Evolutionary conservation across 345 rosid species (phyloP).

Genomic region (Microthlaspi erraticum): DNA sequence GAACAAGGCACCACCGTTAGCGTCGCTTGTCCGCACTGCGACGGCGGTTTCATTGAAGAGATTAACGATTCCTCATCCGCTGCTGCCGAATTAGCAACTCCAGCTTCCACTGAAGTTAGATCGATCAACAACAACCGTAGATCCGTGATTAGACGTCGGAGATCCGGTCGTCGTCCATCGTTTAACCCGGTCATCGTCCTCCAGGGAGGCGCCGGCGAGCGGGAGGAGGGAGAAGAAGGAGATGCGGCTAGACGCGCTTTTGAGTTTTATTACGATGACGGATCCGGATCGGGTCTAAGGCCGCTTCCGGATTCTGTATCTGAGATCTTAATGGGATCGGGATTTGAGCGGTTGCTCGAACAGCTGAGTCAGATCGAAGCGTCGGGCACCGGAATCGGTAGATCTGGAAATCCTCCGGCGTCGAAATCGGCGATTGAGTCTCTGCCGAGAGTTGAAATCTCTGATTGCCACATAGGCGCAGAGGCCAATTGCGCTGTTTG

Average conservation of each 20-base stretch:
- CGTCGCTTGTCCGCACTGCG: constrained; percentile 70
- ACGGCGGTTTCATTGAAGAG: constrained; percentile 68
- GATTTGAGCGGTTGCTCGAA: constrained; percentile 71
- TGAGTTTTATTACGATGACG: constrained; percentile 76
- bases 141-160: constrained; percentile 45
- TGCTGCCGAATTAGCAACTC: constrained; percentile 13
- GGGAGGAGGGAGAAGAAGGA: constrained; percentile 39
- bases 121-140: constrained; percentile 46
- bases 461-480: constrained; percentile 44
- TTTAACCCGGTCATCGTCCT: constrained; percentile 79
- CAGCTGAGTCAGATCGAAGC: constrained; percentile 70
- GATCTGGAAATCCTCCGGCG: constrained; percentile 72
- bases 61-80: constrained; percentile 40
- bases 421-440: constrained; percentile 79
- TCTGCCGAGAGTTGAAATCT: constrained; percentile 61
- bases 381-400: constrained; percentile 44
- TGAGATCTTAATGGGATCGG: constrained; percentile 78
- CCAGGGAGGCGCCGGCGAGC: constrained; percentile 54
- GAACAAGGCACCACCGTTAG: constrained; percentile 40
- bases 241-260: constrained; percentile 43
- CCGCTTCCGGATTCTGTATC: constrained; percentile 72
- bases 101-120: constrained; percentile 34
- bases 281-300: constrained; percentile 66
- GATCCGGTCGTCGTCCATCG: constrained; percentile 53
- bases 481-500: constrained; percentile 80